These are phyloP conservation scores for Rhodotorula paludigena DNA, from an alignment of 768 basidiomycete genomes.

Conservation along the genomic window DNA sequence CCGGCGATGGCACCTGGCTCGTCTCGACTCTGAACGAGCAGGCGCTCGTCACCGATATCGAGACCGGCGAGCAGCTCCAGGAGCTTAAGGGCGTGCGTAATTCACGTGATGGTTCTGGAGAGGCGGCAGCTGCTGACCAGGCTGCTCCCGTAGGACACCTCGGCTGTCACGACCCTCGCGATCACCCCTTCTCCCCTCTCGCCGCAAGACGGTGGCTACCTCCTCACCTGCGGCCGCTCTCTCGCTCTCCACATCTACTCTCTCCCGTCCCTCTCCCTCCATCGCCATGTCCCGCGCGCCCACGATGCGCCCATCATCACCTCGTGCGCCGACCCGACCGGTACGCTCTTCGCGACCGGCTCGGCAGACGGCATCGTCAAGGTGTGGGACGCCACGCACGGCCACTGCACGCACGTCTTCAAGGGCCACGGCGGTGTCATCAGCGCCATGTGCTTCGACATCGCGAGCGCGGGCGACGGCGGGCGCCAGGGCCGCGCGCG, in stretches of 20 bases:
- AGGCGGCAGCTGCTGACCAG: background rate
- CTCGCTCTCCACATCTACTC: conserved; percentile 78
- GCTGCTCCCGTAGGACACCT: conserved; percentile 63
- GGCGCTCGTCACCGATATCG: conserved; percentile 73
- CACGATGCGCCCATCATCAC: conserved; percentile 94
- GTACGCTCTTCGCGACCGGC: conserved; percentile 86
- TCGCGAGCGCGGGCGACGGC: conserved; percentile 53
- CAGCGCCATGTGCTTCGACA: conserved; percentile 80
- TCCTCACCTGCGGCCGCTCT: conserved; percentile 75
- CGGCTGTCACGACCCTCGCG: conserved; percentile 75
- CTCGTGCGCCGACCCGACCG: conserved; percentile 74
- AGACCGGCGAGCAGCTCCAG: conserved; percentile 67
- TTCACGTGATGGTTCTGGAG: background rate
- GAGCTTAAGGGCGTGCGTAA: conserved; percentile 73
- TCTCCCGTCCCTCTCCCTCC: conserved; percentile 53
- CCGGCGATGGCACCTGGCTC: conserved; percentile 69
- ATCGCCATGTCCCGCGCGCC: conserved; percentile 70
- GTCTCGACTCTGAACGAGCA: conserved; percentile 84
- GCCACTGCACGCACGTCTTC: conserved; percentile 88
- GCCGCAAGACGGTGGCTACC: conserved; percentile 50
- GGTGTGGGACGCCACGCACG: conserved; percentile 85
- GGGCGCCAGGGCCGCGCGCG: conserved; percentile 54
- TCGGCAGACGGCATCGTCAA: conserved; percentile 95
- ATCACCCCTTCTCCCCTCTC: conserved; percentile 65
- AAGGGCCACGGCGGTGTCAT: conserved; percentile 97